These are phyloP conservation scores for Ascoidea asiatica DNA, from an alignment of 805 yeast species.

Conservation along the genomic window DNA sequence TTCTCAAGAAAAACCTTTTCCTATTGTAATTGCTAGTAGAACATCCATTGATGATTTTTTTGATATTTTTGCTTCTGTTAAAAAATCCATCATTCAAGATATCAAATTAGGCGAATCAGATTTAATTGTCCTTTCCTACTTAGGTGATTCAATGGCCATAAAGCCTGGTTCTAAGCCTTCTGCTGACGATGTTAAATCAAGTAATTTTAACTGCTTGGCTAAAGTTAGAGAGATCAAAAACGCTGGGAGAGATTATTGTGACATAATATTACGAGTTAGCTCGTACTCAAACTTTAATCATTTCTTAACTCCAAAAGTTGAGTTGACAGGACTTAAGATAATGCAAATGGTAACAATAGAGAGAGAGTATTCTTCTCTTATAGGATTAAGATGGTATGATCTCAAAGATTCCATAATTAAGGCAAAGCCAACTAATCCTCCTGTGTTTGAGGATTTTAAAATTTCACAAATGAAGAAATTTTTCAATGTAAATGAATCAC, in stretches of 20 bases:
- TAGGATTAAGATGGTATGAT: slow-evolving; percentile 74
- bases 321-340: slow-evolving; percentile 55
- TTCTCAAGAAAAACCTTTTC: slow-evolving; percentile 41
- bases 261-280: slow-evolving; percentile 58
- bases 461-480: slow-evolving; percentile 28
- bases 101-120: slow-evolving; percentile 62
- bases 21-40: slow-evolving; percentile 61
- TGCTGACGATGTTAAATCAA: slow-evolving; percentile 20
- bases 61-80: slow-evolving; percentile 69
- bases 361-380: slow-evolving; percentile 78
- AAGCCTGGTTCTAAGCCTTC: slow-evolving; percentile 12
- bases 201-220: slow-evolving; percentile 54
- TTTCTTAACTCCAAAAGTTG: slow-evolving; percentile 49
- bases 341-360: slow-evolving; percentile 87
- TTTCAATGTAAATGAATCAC: slow-evolving; percentile 70
- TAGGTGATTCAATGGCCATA: slow-evolving; percentile 22
- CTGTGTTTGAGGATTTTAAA: slow-evolving; percentile 21
- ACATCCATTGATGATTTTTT: slow-evolving; percentile 76
- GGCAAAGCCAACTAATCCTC: slow-evolving; percentile 45
- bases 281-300: slow-evolving; percentile 38
- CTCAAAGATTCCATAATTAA: slow-evolving; percentile 48
- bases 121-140: slow-evolving; percentile 48
- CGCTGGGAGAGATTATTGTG: slow-evolving; percentile 52
- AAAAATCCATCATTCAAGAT: slow-evolving; percentile 35
- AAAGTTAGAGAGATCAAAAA: slow-evolving; percentile 63